Base-by-base conservation (phyloP, 1,284 basidiomycete species). In the Phlebopus sp. region DNA sequence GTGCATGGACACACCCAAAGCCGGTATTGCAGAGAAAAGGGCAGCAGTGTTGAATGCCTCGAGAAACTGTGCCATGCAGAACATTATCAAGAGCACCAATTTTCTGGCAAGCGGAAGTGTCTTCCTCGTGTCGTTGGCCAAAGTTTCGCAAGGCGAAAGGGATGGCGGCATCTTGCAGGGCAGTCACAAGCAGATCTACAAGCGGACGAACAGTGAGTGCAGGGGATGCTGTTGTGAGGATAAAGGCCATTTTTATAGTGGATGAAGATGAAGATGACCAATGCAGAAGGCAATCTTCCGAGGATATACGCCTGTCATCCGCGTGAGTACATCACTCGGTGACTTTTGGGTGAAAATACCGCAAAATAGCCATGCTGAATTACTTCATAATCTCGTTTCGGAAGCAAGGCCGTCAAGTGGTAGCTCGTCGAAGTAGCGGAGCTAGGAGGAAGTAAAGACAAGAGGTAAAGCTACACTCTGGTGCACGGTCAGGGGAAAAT, bases 21-120 rank as follows among this genome's bases (percentile, higher is more conserved):
- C 42, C 38, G 74, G 74, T 31, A 77, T 68, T 46, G 72, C 71
- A 2, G 74, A 68, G 53, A 74, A 72, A 42, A 78, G 61, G 2
- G 72, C 68, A 4, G 75, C 71, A 55, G 73, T 78, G 61, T 73
- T 74, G 68, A 77, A 72, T 11, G 75, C 58, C 31, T 73, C 74
- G 52, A 79, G 59, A 57, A 73, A 76, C 50, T 76, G 71, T 4
- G 74, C 71, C 17, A 70, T 60, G 46, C 75, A 76, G 54, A 75
- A 74, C 35, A 73, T 55, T n/a, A 63, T 42, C n/a, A 77, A 62
- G 7, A 77, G 52, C 14, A 67, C 37, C 48, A 63, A 50, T 62
- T 69, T 61, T 44, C 59, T 56, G 52, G 61, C 14, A 41, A 55
- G 36, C 48, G 58, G 63, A 40, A 67, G 37, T 18, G 35, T 39